A percentile compares a stretch with the other conserved stretches of the same genome.
phyloP scores from a whole-genome alignment of 2,329 filamentous ascomycete species.

The Eutypa lata region DNA sequence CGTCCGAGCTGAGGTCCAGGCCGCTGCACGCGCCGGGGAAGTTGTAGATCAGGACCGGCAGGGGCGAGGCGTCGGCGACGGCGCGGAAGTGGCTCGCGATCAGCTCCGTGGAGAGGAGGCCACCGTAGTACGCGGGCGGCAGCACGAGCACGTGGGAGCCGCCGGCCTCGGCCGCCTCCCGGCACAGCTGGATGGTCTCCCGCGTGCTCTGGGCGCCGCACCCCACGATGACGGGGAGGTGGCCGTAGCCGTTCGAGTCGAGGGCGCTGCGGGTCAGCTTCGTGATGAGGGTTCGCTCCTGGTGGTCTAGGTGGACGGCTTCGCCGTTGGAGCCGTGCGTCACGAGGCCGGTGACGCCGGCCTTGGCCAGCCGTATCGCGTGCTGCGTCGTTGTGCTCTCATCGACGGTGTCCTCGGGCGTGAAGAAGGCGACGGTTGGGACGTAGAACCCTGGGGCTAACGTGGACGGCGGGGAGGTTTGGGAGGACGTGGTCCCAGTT shows the following conservation, averaged over 20 bases:
- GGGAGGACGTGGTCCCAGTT: neutral
- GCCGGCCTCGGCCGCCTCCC: constrained; percentile 53
- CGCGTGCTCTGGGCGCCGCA: constrained; percentile 60
- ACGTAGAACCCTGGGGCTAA: constrained; percentile 46
- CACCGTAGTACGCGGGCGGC: constrained; percentile 59
- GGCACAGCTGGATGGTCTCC: constrained; percentile 59
- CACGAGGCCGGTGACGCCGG: constrained; percentile 43
- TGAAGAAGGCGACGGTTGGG: constrained; percentile 53
- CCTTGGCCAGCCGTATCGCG: constrained; percentile 32
- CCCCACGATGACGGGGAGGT: constrained; percentile 61
- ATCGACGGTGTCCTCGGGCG: constrained; percentile 46
- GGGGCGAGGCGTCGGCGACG: constrained; percentile 54
- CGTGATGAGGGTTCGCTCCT: constrained; percentile 62
- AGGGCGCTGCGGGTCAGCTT: constrained; percentile 56
- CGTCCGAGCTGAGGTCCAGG: constrained; percentile 65
- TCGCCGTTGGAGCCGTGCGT: constrained; percentile 73
- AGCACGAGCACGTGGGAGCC: constrained; percentile 59
- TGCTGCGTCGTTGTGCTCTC: constrained; percentile 39
- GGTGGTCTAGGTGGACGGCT: constrained; percentile 63
- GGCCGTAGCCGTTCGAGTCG: constrained; percentile 53
- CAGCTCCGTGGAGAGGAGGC: constrained; percentile 50
- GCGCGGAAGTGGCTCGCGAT: constrained; percentile 56
- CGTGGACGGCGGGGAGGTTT: neutral
- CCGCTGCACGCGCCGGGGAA: constrained; percentile 67
- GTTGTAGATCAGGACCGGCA: constrained; percentile 63